Evolutionary conservation across 441 rosid genomes (phyloP).

Genomic region (Euphorbia corollata): DNA sequence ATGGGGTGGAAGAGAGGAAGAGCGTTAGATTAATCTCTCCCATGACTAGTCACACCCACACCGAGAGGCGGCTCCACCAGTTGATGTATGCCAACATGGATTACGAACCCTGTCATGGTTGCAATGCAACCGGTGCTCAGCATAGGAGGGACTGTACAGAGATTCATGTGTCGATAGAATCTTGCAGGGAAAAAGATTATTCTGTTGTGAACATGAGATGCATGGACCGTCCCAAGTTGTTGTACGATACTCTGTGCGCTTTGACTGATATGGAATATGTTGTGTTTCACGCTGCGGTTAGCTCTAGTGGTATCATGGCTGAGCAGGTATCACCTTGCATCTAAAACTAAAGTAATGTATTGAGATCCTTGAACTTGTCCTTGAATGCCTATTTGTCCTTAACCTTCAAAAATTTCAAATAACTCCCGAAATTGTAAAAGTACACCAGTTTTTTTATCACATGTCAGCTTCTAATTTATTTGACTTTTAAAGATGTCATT

Average conservation of each 20-base stretch:
- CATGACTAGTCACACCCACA: constrained; percentile 47
- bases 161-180: constrained; percentile 58
- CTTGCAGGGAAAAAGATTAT: constrained; percentile 66
- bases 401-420: too few species aligned
- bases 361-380: too few species aligned
- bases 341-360: background rate
- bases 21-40: constrained; percentile 52
- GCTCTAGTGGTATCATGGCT: constrained; percentile 57
- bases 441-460: too few species aligned
- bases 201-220: constrained; percentile 57
- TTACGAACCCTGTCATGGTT: constrained; percentile 47
- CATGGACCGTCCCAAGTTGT: constrained; percentile 67
- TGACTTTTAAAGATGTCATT: too few species aligned
- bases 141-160: constrained; percentile 41
- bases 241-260: constrained; percentile 74
- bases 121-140: constrained; percentile 31
- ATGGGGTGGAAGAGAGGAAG: constrained; percentile 41
- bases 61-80: constrained; percentile 84
- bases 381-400: too few species aligned
- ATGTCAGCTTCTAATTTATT: too few species aligned
- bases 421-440: too few species aligned
- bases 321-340: constrained; percentile 42
- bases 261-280: constrained; percentile 68
- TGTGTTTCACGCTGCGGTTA: constrained; percentile 75
- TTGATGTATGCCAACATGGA: constrained; percentile 57